Evolutionary conservation across 768 basidiomycete species (phyloP).

Genomic region (Suillus bovinus): DNA sequence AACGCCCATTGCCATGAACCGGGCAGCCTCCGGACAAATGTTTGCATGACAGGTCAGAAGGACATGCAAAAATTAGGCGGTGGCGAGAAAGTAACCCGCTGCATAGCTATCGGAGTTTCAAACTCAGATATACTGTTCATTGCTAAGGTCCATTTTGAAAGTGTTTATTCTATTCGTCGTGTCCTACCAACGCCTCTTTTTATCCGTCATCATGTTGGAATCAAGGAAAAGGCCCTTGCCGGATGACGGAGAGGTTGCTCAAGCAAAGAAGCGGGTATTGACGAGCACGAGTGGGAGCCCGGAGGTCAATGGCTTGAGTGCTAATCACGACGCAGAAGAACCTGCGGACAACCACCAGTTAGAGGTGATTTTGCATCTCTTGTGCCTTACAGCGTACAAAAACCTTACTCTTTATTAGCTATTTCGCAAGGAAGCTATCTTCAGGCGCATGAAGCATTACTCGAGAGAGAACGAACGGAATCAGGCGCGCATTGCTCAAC

Average conservation of each 20-base stretch:
- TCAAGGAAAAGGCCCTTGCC: conserved; percentile 60
- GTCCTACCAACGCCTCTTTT: conserved; percentile 14
- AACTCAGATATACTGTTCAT: conserved; percentile 10
- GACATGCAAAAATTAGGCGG: conserved; percentile 1
- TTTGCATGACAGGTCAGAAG: conserved; percentile 24
- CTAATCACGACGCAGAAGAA: conserved; percentile 36
- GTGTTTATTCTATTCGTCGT: conserved; percentile 13
- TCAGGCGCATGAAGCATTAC: conserved; percentile 82
- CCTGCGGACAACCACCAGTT: conserved; percentile 55
- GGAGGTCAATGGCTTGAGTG: conserved; percentile 48
- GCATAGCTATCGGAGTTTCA: conserved; percentile 31
- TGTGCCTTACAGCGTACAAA: not conserved
- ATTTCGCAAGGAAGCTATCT: conserved; percentile 88
- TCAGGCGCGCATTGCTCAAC: conserved; percentile 56
- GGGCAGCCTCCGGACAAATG: conserved; percentile 26
- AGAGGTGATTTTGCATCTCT: conserved; percentile 49
- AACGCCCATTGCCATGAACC: conserved; percentile 29
- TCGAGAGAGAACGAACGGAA: conserved; percentile 71
- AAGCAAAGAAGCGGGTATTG: conserved; percentile 59
- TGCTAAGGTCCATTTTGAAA: conserved; percentile 16
- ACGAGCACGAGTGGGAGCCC: conserved; percentile 53
- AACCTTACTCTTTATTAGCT: conserved; percentile 42
- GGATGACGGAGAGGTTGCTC: conserved; percentile 49
- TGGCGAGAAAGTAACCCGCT: conserved; percentile 1
- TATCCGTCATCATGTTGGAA: conserved; percentile 41